phyloP scores from a whole-genome alignment of 768 basidiomycete species.

The Leccinum boreale region DNA sequence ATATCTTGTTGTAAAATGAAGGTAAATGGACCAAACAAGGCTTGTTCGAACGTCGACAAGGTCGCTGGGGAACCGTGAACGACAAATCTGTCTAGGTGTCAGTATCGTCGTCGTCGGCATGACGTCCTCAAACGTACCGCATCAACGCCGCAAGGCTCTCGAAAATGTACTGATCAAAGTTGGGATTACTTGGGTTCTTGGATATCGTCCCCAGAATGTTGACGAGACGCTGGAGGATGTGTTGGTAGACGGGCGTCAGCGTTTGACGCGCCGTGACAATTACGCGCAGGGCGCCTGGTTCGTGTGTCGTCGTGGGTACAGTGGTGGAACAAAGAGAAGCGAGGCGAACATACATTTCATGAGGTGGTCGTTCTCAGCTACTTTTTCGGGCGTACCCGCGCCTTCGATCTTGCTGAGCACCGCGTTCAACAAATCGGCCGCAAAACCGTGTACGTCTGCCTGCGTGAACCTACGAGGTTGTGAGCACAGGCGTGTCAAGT shows the following conservation, averaged over 20 bases:
- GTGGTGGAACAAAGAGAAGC: neutral
- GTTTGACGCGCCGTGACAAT: constrained; percentile 84
- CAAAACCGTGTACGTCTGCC: constrained; percentile 81
- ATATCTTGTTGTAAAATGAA: constrained; percentile 90
- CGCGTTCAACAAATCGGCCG: constrained; percentile 66
- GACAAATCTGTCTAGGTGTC: constrained; percentile 59
- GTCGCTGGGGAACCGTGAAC: constrained; percentile 67
- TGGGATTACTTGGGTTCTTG: constrained; percentile 96
- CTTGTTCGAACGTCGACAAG: constrained; percentile 71
- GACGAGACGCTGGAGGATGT: constrained; percentile 70
- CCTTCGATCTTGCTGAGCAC: constrained; percentile 78
- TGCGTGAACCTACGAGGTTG: constrained; percentile 66
- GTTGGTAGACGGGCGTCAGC: constrained; percentile 64
- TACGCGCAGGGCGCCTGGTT: constrained; percentile 87
- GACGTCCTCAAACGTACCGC: constrained; percentile 47
- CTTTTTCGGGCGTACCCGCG: constrained; percentile 80
- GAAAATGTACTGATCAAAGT: constrained; percentile 97
- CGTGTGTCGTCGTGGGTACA: neutral
- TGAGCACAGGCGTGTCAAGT: neutral
- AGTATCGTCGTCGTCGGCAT: neutral
- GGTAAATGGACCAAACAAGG: constrained; percentile 84
- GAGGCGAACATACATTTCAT: constrained; percentile 78
- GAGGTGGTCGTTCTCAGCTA: constrained; percentile 95
- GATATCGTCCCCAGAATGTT: constrained; percentile 82
- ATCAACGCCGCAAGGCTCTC: constrained; percentile 94